Percentiles rank a stretch among this genome's conserved stretches.
Evolutionary conservation across 1,284 basidiomycete species (phyloP).

Genomic region (Boletus austroedulis): DNA sequence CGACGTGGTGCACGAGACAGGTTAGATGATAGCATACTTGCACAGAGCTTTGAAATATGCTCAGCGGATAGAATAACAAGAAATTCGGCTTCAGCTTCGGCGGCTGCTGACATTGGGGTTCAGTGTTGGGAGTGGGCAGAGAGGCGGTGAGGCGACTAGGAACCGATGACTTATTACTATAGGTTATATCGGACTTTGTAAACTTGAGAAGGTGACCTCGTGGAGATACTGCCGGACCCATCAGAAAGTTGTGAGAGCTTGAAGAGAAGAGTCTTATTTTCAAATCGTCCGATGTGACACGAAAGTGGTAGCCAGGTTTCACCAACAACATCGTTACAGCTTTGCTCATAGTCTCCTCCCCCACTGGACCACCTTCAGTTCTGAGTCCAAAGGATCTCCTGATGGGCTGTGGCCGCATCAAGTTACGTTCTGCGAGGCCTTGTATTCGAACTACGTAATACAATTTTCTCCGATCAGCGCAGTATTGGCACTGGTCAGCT

Average conservation of each 20-base stretch:
- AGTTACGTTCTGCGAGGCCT: background rate
- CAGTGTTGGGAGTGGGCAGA: background rate
- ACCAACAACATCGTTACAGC: too few species aligned
- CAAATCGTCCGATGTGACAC: background rate
- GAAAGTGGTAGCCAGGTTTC: background rate
- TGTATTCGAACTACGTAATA: background rate
- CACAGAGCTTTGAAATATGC: slow-evolving; percentile 1
- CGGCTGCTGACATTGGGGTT: background rate
- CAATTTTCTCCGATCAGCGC: background rate
- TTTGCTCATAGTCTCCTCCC: too few species aligned
- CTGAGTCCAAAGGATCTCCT: background rate
- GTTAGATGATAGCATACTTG: background rate
- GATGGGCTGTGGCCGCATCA: background rate
- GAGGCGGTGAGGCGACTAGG: background rate
- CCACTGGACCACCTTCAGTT: background rate
- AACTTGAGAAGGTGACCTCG: background rate
- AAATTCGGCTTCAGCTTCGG: background rate
- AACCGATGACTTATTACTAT: background rate
- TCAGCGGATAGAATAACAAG: background rate
- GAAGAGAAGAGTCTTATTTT: background rate
- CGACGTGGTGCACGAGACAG: background rate
- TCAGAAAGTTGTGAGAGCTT: background rate
- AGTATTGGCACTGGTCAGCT: background rate
- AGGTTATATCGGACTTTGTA: background rate
- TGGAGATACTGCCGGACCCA: background rate